Base-by-base conservation (phyloP, 345 rosid genomes). In the Eucalyptus regnans region DNA sequence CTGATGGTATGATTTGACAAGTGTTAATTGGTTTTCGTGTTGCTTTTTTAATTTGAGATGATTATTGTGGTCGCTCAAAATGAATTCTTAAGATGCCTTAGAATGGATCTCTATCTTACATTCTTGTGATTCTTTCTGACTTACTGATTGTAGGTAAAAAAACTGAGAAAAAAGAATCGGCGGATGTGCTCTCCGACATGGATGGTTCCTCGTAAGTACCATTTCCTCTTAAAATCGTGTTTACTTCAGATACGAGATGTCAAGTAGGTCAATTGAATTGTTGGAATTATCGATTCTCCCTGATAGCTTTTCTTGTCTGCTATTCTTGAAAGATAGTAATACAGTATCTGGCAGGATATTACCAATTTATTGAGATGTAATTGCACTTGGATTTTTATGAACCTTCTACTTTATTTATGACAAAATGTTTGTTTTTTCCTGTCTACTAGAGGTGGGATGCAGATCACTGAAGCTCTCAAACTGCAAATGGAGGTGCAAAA, bases 391-490 rank as follows among this genome's bases (percentile, higher is more conserved):
- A 76, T 76, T 76, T 76, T 37, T 76, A 23, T 41, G 46, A 37
- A 71, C 27, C 44, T 71, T 18, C 41, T 81, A 52, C 79, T 88
- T 87, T 87, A 83, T 66, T 12, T 50, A 48, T 49, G 87, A 86
- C 58, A 50, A 49, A 46, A 29, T 52, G 8, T 29, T 43, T 66
- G 86, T 92, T 87, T 66, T 79, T 14, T 56, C 54, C 92, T 92
- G 89, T 98, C 84, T 76, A 76, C 84, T 76, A 76, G 84, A 76
- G 97, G 99, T 87, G 98, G 99, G 86, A 95, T 95, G 97, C 99
- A 98, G 94, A 96, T 98, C 87, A 97, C 99, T n/a, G 99, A 98
- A 94, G 99, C 99, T 51, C 98, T 98, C 88, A 98, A 98, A 94
- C 92, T 98, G 92, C 99, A 98, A 92, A 97, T 96, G 99, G 99